phyloP scores from a whole-genome alignment of 768 basidiomycete species.

The Auriscalpium vulgare region DNA sequence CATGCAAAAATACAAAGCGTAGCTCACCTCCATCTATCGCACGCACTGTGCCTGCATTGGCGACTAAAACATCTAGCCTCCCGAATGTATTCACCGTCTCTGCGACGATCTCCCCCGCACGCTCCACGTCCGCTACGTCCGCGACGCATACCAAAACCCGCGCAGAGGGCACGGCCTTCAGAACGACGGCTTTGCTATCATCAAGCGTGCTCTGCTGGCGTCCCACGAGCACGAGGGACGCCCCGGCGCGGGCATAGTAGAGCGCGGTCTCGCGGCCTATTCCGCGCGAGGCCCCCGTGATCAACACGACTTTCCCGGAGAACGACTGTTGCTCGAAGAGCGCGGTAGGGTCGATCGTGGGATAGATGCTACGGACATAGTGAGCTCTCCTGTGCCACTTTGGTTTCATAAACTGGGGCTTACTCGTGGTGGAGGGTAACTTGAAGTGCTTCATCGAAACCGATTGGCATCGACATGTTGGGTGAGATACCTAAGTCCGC shows the following conservation, averaged over 20 bases:
- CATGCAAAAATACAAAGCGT: too few relatives aligned
- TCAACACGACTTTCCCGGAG: slow-evolving; percentile 13
- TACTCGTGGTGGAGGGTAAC: not conserved
- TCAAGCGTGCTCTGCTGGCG: slow-evolving; percentile 11
- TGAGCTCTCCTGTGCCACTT: not conserved
- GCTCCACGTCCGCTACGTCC: slow-evolving; percentile 9
- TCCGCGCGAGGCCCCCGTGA: slow-evolving; percentile 12
- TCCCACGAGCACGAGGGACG: slow-evolving; percentile 7
- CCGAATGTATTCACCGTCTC: slow-evolving; percentile 14
- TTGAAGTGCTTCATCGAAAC: not conserved
- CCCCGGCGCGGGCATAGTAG: slow-evolving; percentile 12
- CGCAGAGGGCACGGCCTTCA: not conserved
- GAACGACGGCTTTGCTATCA: slow-evolving; percentile 6
- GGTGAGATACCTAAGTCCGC: too few relatives aligned
- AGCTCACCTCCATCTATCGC: not conserved
- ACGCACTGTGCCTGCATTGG: slow-evolving; percentile 5
- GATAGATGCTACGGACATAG: not conserved
- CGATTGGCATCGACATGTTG: not conserved
- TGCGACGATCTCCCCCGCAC: slow-evolving; percentile 1
- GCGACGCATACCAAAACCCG: slow-evolving; percentile 2
- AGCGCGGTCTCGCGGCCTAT: slow-evolving; percentile 11
- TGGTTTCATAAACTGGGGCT: not conserved
- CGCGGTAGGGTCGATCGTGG: not conserved
- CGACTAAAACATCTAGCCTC: slow-evolving; percentile 16
- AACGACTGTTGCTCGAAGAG: slow-evolving; percentile 2